phyloP scores from a whole-genome alignment of 169 alveolate species.

The Eimeria falciformis region DNA sequence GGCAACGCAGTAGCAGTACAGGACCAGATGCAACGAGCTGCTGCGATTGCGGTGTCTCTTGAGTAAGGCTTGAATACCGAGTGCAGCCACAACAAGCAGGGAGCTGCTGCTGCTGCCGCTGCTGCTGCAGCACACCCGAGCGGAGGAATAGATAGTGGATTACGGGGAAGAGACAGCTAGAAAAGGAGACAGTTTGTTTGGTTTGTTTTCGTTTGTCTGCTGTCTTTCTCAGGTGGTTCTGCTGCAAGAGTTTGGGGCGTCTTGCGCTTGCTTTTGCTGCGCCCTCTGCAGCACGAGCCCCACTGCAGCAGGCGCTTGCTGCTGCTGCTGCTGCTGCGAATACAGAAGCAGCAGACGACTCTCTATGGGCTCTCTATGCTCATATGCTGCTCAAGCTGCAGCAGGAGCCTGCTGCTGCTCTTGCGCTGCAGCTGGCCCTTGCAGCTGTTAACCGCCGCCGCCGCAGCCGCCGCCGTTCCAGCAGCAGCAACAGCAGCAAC shows the following conservation, averaged over 20 bases:
- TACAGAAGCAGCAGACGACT: conserved; percentile 64
- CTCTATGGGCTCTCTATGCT: conserved; percentile 44
- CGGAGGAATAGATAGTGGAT: too few species aligned
- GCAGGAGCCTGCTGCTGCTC: conserved; percentile 68
- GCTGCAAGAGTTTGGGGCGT: conserved; percentile 49
- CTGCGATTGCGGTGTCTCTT: conserved; percentile 2
- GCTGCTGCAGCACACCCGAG: too few species aligned
- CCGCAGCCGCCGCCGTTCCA: too few species aligned
- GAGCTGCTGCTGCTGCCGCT: conserved; percentile 15
- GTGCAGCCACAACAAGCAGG: not conserved
- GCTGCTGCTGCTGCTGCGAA: conserved; percentile 49
- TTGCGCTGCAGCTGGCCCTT: conserved; percentile 64
- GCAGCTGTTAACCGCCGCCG: conserved; percentile 45
- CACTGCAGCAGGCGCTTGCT: conserved; percentile 52
- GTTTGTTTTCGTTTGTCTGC: conserved; percentile 3
- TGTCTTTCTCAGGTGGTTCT: conserved; percentile 32
- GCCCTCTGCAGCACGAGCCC: conserved; percentile 37
- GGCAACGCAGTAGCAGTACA: conserved; percentile 3
- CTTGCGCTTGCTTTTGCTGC: conserved; percentile 56
- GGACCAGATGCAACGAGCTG: not conserved
- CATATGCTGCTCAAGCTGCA: conserved; percentile 61
- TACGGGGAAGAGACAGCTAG: not conserved
- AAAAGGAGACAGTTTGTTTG: too few species aligned
- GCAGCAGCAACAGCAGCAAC: conserved; percentile 57
- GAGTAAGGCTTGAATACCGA: not conserved